Percentiles rank a stretch among this genome's conserved stretches.
These are phyloP conservation scores for Prunella vulgaris DNA, from an alignment of 257 asterid genomes.

Conservation along the genomic window DNA sequence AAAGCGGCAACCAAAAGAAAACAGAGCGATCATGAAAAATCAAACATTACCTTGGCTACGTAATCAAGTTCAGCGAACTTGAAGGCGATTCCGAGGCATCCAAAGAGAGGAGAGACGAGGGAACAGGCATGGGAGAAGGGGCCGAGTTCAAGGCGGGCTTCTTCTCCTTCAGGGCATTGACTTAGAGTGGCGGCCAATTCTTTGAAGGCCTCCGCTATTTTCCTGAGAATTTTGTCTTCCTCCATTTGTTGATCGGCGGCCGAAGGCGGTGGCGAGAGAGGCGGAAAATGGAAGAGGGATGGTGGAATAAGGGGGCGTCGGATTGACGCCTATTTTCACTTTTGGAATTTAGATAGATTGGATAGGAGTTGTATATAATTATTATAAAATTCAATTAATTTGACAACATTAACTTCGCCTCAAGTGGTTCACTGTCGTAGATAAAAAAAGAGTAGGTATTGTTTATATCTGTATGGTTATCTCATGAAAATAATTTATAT, in stretches of 20 bases:
- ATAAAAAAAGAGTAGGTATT: no score
- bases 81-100: constrained; percentile 95
- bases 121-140: constrained; percentile 76
- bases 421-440: no score
- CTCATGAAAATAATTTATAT: no score
- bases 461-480: no score
- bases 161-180: constrained; percentile 39
- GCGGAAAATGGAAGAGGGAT: neutral
- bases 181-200: constrained; percentile 43
- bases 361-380: neutral
- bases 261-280: neutral
- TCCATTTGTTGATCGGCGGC: constrained; percentile 35
- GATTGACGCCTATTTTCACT: constrained; percentile 18
- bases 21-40: neutral
- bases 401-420: no score
- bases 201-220: constrained; percentile 75
- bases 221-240: constrained; percentile 52
- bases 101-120: constrained; percentile 82
- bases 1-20: neutral
- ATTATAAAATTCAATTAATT: no score
- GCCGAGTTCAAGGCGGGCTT: constrained; percentile 52
- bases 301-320: constrained; percentile 24
- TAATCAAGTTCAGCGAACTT: constrained; percentile 89
- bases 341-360: neutral
- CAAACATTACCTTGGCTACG: constrained; percentile 60